phyloP scores from a whole-genome alignment of 192 early-diverging fungal species.

The Dimargaris verticillata region DNA sequence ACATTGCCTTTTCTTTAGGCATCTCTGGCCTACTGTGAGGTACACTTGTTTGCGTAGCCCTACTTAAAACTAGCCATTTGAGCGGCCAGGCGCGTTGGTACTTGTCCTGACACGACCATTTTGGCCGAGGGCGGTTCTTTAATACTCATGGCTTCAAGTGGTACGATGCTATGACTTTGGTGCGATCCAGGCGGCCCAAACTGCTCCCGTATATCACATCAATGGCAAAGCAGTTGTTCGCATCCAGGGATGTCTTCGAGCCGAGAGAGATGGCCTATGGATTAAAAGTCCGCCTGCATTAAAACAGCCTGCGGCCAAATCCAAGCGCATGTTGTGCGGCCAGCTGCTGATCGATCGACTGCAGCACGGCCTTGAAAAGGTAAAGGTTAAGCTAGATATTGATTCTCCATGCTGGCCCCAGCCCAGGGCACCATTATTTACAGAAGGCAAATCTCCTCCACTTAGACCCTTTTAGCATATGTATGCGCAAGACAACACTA shows the following conservation, averaged over 20 bases:
- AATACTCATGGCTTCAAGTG: not conserved
- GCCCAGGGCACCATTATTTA: not conserved
- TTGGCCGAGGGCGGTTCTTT: not conserved
- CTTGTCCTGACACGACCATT: not conserved
- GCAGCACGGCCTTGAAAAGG: not conserved
- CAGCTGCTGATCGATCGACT: not conserved
- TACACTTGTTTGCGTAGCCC: not conserved
- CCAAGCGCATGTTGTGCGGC: slow-evolving; percentile 4
- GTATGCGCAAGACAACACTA: not conserved
- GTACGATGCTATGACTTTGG: not conserved
- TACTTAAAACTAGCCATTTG: not conserved
- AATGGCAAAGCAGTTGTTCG: not conserved
- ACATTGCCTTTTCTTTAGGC: no score
- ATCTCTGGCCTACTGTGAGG: not conserved
- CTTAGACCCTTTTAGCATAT: not conserved
- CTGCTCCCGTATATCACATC: not conserved
- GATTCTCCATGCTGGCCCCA: not conserved
- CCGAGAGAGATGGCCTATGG: not conserved
- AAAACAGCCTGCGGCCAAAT: not conserved
- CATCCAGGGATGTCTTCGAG: slow-evolving; percentile 1
- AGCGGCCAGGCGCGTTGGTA: not conserved
- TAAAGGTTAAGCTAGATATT: not conserved
- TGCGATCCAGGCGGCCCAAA: not conserved
- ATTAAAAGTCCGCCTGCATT: not conserved
- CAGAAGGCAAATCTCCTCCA: not conserved